phyloP scores from a whole-genome alignment of 2,329 filamentous ascomycete genomes.

The Penicillium sp. region DNA sequence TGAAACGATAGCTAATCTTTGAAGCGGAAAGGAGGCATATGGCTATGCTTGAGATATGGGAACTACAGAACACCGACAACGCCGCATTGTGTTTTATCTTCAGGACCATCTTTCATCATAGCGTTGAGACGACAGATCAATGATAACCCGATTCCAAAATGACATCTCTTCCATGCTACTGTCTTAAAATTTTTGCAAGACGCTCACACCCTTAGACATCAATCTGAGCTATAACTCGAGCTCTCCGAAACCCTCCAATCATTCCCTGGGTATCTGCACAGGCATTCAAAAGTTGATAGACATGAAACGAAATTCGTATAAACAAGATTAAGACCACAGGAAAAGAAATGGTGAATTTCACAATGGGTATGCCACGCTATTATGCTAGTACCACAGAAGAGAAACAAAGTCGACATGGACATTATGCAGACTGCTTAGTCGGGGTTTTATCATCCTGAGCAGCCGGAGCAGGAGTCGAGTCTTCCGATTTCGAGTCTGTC shows the following conservation, averaged over 20 bases:
- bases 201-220: too few relatives aligned
- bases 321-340: slow-evolving; percentile 2
- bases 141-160: slow-evolving; percentile 21
- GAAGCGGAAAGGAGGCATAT: slow-evolving; percentile 4
- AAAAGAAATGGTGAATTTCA: slow-evolving; percentile 1
- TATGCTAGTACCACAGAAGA: slow-evolving; percentile 5
- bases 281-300: not conserved
- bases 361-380: slow-evolving; percentile 9
- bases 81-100: slow-evolving; percentile 19
- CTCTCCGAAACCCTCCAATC: too few relatives aligned
- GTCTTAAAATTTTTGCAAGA: too few relatives aligned
- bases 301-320: slow-evolving; percentile 1
- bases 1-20: too few relatives aligned
- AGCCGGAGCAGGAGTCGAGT: slow-evolving; percentile 3
- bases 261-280: not conserved
- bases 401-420: not conserved
- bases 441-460: slow-evolving; percentile 4
- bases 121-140: slow-evolving; percentile 27
- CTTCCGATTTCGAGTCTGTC: not conserved
- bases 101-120: slow-evolving; percentile 25
- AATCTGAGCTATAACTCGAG: too few relatives aligned
- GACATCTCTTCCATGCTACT: too few relatives aligned
- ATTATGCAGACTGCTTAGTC: not conserved
- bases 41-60: slow-evolving; percentile 10
- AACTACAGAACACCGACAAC: slow-evolving; percentile 13